Evolutionary conservation across 2,329 filamentous ascomycete species (phyloP).

Genomic region (Microsporum audouinii): DNA sequence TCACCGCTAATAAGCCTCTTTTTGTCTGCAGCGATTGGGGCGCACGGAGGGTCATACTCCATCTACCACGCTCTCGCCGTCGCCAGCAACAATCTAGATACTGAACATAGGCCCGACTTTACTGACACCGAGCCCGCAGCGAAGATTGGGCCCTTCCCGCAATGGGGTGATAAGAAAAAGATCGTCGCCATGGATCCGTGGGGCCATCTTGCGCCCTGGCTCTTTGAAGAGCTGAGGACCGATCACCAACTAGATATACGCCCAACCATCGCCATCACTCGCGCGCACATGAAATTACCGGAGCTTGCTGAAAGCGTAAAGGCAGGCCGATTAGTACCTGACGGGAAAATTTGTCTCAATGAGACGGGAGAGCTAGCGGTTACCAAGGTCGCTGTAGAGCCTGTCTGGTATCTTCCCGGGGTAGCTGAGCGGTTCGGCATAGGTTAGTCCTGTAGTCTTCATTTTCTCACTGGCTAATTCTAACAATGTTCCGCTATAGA

Average conservation of each 20-base stretch:
- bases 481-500: slow-evolving; percentile 38
- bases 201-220: slow-evolving; percentile 74
- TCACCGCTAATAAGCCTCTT: slow-evolving; percentile 12
- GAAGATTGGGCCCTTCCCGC: slow-evolving; percentile 73
- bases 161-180: slow-evolving; percentile 84
- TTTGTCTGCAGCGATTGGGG: slow-evolving; percentile 45
- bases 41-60: slow-evolving; percentile 82
- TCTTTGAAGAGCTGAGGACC: slow-evolving; percentile 68
- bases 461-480: not conserved
- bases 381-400: slow-evolving; percentile 94
- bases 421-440: slow-evolving; percentile 91
- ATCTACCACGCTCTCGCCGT: slow-evolving; percentile 92
- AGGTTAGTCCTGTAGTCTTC: slow-evolving; percentile 37
- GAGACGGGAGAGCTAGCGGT: slow-evolving; percentile 77
- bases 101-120: slow-evolving; percentile 67
- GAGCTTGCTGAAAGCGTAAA: slow-evolving; percentile 84
- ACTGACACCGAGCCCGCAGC: slow-evolving; percentile 87
- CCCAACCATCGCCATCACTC: slow-evolving; percentile 83
- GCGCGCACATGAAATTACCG: slow-evolving; percentile 91
- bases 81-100: slow-evolving; percentile 75
- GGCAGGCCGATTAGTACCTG: slow-evolving; percentile 60
- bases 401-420: slow-evolving; percentile 77
- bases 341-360: slow-evolving; percentile 86
- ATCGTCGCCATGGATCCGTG: slow-evolving; percentile 97
- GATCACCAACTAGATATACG: slow-evolving; percentile 70